Evolutionary conservation across 108 stramenopile species (phyloP), one percentile per base, ranked within the genome.

Genomic region (Cyclotella choctawhatcheeana): DNA sequence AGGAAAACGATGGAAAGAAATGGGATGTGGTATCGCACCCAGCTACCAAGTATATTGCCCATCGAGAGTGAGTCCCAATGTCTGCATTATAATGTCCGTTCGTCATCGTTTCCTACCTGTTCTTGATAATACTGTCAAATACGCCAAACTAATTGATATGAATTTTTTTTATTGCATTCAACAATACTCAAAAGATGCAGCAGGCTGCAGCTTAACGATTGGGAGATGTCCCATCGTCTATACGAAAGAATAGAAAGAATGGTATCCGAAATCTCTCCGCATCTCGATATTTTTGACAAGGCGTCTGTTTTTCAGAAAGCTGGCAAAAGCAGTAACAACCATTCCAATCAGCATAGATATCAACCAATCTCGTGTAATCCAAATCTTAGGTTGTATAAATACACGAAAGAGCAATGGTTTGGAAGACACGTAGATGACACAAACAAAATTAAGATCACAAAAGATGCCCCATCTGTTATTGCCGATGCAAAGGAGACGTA

Each of bases 301-400:
- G 59, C 56, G 30, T 53, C 73, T n/a, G 33, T 6, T 48, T 81
- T 14, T 59, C 70, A 18, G 67, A 59, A 45, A 71, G 43, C 22
- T 27, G 76, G 16, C 78, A 82, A 58, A 44, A 21, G 26, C 79
- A 26, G 51, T 71, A n/a, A n/a, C 25, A 67, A 70, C 54, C 43
- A 70, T 24, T 31, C 51, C 20, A 18, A 18, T 4, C 12, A 5
- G 2, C 53, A 56, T 27, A 58, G 69, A 29, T 86, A 90, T 32
- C 73, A 37, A 30, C 84, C 92, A 6, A 56, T 87, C 18, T 79
- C 81, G 24, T 97, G 91, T 79, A 96, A 93, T 79, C 84, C 90
- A 18, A 97, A 97, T 67, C 61, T 97, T 21, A 81, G 96, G 21
- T 32, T 97, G 31, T 97, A 97, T 76, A 86, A 84, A 30, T 97